phyloP scores from a whole-genome alignment of 192 early-diverging fungal genomes.

The Coemansia sp. region DNA sequence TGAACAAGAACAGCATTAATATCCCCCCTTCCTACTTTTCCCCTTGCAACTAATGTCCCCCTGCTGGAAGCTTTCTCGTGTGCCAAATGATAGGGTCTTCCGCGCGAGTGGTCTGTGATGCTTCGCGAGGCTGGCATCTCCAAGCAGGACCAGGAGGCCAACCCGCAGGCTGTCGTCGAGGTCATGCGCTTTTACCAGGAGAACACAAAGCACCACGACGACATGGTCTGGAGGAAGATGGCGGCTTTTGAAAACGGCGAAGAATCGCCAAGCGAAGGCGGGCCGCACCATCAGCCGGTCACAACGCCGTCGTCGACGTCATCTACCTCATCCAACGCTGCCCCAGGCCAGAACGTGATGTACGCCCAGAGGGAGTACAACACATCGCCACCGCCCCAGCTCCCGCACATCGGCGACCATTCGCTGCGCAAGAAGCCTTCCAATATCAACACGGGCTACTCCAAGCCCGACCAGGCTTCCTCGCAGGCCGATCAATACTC shows the following conservation, averaged over 20 bases:
- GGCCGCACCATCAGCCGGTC: slow-evolving; percentile 25
- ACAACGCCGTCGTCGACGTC: slow-evolving; percentile 13
- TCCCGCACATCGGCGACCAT: slow-evolving; percentile 41
- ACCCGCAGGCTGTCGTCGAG: slow-evolving; percentile 88
- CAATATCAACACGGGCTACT: slow-evolving; percentile 27
- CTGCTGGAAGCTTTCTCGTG: neutral
- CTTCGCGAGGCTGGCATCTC: slow-evolving; percentile 93
- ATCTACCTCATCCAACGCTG: slow-evolving; percentile 4
- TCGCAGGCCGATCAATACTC: slow-evolving; percentile 35
- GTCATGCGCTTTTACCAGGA: slow-evolving; percentile 85
- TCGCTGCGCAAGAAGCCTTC: slow-evolving; percentile 35
- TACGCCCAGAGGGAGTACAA: slow-evolving; percentile 27
- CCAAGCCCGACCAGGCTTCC: slow-evolving; percentile 21
- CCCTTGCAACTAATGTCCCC: neutral
- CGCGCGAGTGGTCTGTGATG: slow-evolving; percentile 90
- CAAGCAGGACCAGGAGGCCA: slow-evolving; percentile 87
- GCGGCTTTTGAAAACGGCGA: slow-evolving; percentile 30
- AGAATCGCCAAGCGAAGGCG: slow-evolving; percentile 30
- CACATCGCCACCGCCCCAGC: slow-evolving; percentile 42
- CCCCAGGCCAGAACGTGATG: slow-evolving; percentile 6
- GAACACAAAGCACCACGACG: slow-evolving; percentile 52
- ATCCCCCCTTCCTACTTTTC: slow-evolving; percentile 1
- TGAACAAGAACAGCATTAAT: neutral
- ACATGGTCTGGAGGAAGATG: slow-evolving; percentile 55
- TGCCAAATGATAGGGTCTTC: slow-evolving; percentile 70